A percentile compares a stretch with the other conserved stretches of the same genome.
Conservation (phyloP, 2,329 filamentous ascomycete species). For the Clarireedia sp. region DNA sequence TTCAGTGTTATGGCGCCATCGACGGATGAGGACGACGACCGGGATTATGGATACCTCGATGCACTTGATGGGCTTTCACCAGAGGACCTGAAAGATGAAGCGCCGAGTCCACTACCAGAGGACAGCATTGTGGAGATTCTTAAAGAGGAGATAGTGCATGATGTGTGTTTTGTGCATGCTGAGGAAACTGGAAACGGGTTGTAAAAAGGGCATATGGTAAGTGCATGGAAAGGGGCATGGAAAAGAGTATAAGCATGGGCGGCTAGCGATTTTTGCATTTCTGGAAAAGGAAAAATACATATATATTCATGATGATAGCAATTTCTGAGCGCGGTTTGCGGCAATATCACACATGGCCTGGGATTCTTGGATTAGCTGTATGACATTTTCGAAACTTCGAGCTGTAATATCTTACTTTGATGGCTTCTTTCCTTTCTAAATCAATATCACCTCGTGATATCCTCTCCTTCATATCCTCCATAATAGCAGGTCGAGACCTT, state of each 20-base stretch:
- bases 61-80: slow-evolving; percentile 27
- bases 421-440: slow-evolving; percentile 63
- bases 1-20: slow-evolving; percentile 29
- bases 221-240: not conserved
- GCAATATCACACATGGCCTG: slow-evolving; percentile 86
- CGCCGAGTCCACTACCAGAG: slow-evolving; percentile 21
- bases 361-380: slow-evolving; percentile 14
- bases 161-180: slow-evolving; percentile 20
- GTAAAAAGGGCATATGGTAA: not conserved
- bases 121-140: slow-evolving; percentile 26
- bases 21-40: slow-evolving; percentile 14
- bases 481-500: slow-evolving; percentile 61
- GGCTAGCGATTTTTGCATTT: not conserved
- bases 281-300: not conserved
- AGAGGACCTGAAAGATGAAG: slow-evolving; percentile 23
- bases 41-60: slow-evolving; percentile 29
- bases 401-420: slow-evolving; percentile 48
- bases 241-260: slow-evolving; percentile 1
- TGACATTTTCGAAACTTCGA: not conserved
- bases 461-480: slow-evolving; percentile 71
- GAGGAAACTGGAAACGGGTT: not conserved
- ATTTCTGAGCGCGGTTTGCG: slow-evolving; percentile 64
- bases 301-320: slow-evolving; percentile 4
- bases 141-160: slow-evolving; percentile 21
- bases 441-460: slow-evolving; percentile 61